Base-by-base conservation (phyloP, 176 grass and related monocot species). In the Juncus inflexus region DNA sequence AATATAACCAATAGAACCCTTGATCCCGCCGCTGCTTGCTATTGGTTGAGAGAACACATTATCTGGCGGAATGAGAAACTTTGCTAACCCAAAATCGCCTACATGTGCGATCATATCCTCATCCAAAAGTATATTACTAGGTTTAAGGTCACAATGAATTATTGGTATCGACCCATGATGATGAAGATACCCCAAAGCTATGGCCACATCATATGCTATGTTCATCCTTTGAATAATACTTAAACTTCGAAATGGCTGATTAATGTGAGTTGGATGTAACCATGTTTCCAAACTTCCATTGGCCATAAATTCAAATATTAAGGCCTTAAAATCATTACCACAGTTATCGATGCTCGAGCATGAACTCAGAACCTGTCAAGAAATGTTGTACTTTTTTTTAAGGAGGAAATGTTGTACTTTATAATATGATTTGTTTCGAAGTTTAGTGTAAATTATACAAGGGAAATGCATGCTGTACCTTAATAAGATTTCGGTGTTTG, bases 401-500 rank as follows among this genome's bases (percentile, higher is more conserved):
- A 13, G 13, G 12, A 55, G 10, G 55, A 59, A 59, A 7, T 59
- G 7, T 16, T 16, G 16, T 7, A 59, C 12, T 9, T 6, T 13
- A 28, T 7, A 14, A 7, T 59, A 16, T 7, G 15, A 59, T 16
- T 19, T 9, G 6, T 59, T 59, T 28, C 55, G 6, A 59, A 47
- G 4, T 47, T 6, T 47, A 47, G 43, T 59, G 55, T 28, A 43
- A n/a, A 45, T 49, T 7, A 59, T 6, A 7, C 7, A 14, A 16
- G 4, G n/a, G 7, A 28, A 7, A 59, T 59, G n/a, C 7, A 59
- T 28, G 7, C 16, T 16, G 15, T 28, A 59, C 55, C 43, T 83
- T 77, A n/a, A 83, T 54, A 9, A 83, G 75, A 58, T 83, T 83
- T 11, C 80, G 61, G 14, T 83, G 80, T 11, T 67, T 15, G 15